Conservation (phyloP, 441 rosid species). For the Pelargonium citronellum region DNA sequence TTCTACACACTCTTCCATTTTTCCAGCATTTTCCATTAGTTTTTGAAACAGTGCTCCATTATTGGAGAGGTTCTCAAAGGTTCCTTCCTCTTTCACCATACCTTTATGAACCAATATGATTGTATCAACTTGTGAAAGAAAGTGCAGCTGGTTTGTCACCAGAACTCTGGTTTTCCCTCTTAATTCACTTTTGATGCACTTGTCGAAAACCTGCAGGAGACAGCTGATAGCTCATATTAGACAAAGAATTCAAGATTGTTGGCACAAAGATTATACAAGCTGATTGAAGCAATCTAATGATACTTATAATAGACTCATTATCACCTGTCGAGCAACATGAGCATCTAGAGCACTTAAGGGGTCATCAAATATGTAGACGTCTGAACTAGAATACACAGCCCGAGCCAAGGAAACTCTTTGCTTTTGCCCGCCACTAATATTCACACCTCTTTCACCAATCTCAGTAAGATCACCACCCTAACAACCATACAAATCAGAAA, state of each 20-base stretch:
- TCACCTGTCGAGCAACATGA: slow-evolving; percentile 92
- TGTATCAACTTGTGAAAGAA: slow-evolving; percentile 87
- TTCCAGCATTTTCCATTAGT: slow-evolving; percentile 98
- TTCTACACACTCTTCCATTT: slow-evolving; percentile 79
- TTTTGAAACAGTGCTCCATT: slow-evolving; percentile 68
- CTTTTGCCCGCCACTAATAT: slow-evolving; percentile 95
- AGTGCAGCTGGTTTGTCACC: slow-evolving; percentile 94
- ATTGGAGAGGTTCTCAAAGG: slow-evolving; percentile 73
- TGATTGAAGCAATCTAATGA: no score
- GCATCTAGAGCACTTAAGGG: slow-evolving; percentile 97
- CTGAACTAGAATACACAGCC: slow-evolving; percentile 83
- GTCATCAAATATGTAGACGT: slow-evolving; percentile 80
- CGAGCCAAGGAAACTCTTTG: slow-evolving; percentile 98
- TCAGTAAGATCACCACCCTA: slow-evolving; percentile 95
- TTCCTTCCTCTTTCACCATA: slow-evolving; percentile 78
- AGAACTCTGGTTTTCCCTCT: slow-evolving; percentile 83
- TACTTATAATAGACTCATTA: no score
- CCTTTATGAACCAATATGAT: slow-evolving; percentile 83
- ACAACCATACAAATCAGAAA: slow-evolving; percentile 21
- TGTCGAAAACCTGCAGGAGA: slow-evolving; percentile 81
- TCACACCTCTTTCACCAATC: slow-evolving; percentile 96
- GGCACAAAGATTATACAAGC: no score
- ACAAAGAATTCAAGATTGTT: no score
- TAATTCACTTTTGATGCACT: slow-evolving; percentile 77
- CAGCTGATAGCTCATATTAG: slow-evolving; percentile 22